Evolutionary conservation across 2,329 filamentous ascomycete species (phyloP).

Genomic region (Amauroascus verrucosus): DNA sequence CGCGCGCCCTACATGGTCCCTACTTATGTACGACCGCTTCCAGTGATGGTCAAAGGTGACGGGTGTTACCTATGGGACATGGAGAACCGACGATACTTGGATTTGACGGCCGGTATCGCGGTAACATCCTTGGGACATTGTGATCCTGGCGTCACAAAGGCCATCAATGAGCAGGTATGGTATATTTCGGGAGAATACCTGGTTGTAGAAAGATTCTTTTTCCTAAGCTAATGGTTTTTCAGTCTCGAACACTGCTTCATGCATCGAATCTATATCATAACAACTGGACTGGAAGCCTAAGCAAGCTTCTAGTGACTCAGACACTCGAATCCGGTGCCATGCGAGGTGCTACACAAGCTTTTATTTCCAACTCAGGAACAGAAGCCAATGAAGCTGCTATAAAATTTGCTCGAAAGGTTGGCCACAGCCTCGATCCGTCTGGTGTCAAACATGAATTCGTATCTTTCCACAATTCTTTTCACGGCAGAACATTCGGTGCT

Average conservation of each 20-base stretch:
- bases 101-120: conserved; percentile 92
- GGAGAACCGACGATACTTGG: conserved; percentile 79
- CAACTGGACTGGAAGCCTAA: conserved; percentile 83
- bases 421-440: conserved; percentile 61
- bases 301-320: conserved; percentile 70
- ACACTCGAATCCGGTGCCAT: conserved; percentile 72
- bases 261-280: conserved; percentile 97
- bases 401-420: conserved; percentile 90
- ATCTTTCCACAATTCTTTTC: conserved; percentile 85
- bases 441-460: conserved; percentile 73
- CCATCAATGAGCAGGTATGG: conserved; percentile 65
- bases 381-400: conserved; percentile 97
- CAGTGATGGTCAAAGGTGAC: conserved; percentile 78
- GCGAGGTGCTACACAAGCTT: conserved; percentile 67
- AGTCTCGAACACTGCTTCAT: conserved; percentile 69
- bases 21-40: conserved; percentile 81
- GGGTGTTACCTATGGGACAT: conserved; percentile 85
- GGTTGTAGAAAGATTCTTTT: not conserved
- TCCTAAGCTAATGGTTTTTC: not conserved
- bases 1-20: conserved; percentile 86
- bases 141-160: conserved; percentile 63
- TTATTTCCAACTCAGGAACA: conserved; percentile 91
- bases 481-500: conserved; percentile 90
- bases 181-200: not conserved
- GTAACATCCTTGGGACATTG: conserved; percentile 89